These are phyloP conservation scores for Aspergillus piperis DNA, from an alignment of 2,329 filamentous ascomycete species.

Conservation along the genomic window DNA sequence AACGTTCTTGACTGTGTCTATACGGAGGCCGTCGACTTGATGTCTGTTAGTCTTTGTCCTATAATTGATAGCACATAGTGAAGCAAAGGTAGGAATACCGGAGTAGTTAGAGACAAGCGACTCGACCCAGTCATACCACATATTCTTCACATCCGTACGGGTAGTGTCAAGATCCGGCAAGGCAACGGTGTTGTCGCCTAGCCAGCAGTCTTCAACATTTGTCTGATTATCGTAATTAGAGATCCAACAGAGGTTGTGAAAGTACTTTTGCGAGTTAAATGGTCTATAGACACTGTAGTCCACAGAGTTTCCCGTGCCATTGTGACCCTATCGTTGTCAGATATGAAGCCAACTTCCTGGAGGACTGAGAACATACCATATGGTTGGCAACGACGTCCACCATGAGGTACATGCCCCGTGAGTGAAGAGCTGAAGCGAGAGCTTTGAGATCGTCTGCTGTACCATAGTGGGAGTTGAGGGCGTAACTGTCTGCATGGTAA, in stretches of 20 bases:
- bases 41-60: not conserved
- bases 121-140: slow-evolving; percentile 60
- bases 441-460: slow-evolving; percentile 60
- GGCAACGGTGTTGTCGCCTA: slow-evolving; percentile 54
- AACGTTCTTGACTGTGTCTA: slow-evolving; percentile 55
- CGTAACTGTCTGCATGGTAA: slow-evolving; percentile 34
- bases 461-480: slow-evolving; percentile 61
- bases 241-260: slow-evolving; percentile 60
- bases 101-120: slow-evolving; percentile 60
- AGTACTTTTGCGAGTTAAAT: slow-evolving; percentile 60
- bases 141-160: slow-evolving; percentile 48
- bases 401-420: slow-evolving; percentile 63
- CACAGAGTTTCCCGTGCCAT: slow-evolving; percentile 49
- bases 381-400: slow-evolving; percentile 63
- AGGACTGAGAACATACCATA: slow-evolving; percentile 35
- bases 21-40: slow-evolving; percentile 52
- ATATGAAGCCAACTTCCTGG: not conserved
- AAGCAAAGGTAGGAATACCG: slow-evolving; percentile 47
- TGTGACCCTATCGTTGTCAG: slow-evolving; percentile 38
- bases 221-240: slow-evolving; percentile 55
- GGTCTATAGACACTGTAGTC: slow-evolving; percentile 56
- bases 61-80: too few species aligned
- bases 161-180: slow-evolving; percentile 65
- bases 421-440: slow-evolving; percentile 57
- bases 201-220: slow-evolving; percentile 53